Conservation (phyloP, 2,329 filamentous ascomycete species). For the Fusarium napiforme region DNA sequence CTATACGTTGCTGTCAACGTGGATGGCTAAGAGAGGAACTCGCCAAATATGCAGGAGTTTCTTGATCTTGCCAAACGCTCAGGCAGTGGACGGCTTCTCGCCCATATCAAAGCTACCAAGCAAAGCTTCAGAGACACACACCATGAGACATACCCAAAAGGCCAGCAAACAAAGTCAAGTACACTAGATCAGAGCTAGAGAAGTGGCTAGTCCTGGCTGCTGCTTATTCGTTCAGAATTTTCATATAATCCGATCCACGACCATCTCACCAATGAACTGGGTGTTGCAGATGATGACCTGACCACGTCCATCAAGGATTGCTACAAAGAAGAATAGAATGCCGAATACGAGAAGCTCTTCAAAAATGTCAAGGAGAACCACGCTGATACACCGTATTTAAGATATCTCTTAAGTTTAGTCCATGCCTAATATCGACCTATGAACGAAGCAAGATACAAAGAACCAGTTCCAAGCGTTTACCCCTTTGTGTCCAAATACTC, state of each 20-base stretch:
- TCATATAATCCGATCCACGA: not conserved
- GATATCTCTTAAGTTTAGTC: not conserved
- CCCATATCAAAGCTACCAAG: not conserved
- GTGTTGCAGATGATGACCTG: not conserved
- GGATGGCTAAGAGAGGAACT: fast-evolving
- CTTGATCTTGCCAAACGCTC: not conserved
- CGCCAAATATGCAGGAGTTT: not conserved
- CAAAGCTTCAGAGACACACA: not conserved
- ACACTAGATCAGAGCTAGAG: not conserved
- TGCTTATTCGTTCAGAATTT: not conserved
- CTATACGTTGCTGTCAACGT: not conserved
- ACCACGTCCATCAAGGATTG: not conserved
- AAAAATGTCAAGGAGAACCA: too few species aligned
- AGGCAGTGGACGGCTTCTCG: not conserved
- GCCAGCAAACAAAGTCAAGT: not conserved
- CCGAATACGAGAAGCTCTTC: not conserved
- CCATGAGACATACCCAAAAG: not conserved
- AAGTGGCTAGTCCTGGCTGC: not conserved
- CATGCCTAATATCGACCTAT: not conserved
- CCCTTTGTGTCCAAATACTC: not conserved
- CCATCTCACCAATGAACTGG: not conserved
- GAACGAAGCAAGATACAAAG: not conserved
- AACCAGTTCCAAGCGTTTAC: not conserved
- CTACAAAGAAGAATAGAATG: not conserved
- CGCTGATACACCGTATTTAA: not conserved